Base-by-base conservation (phyloP, 2,329 filamentous ascomycete genomes). In the Fusarium gaditjirri region DNA sequence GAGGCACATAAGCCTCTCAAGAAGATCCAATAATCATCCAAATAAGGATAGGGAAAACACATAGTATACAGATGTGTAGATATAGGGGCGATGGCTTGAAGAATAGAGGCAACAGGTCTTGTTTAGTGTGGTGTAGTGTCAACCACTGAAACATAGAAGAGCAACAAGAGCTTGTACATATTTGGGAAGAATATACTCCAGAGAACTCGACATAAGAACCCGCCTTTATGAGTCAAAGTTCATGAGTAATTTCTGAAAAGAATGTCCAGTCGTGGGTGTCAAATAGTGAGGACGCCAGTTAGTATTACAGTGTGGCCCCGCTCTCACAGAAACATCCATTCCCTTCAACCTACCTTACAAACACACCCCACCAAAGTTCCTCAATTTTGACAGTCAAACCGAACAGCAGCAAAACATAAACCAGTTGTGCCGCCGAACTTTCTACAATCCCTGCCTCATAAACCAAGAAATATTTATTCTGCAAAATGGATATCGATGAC, bases 401-500 rank as follows among this genome's bases (percentile, higher is more conserved):
- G n/a, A 31, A 38, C 43, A 55, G 53, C 44, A 21, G 56, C 42
- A 65, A 43, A 33, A 12, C n/a, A 25, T 50, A 35, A 19, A 12
- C 59, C 36, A 50, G 35, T 47, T 43, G 43, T 19, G 33, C 39
- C 41, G 10, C n/a, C 25, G 29, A 19, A 38, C 10, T 50, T 25
- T 46, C 21, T 31, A 14, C 13, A 8, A 7, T 36, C 29, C 21
- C 25, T 36, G 33, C 14, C 11, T 29, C 42, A 7, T n/a, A 17
- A 25, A 29, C 6, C n/a, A n/a, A 29, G 16, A 14, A n/a, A 6
- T 35, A n/a, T 19, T 36, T 16, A 7, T 12, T 17, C 27, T 35
- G 31, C 25, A 25, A 16, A 12, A 94, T 94, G 91, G 92, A 94
- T 71, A 94, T 95, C 76, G 91, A 93, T 81, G 93, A 94, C 79